These are phyloP conservation scores for Carex scoparia DNA, from an alignment of 176 grass and related monocot species.

Conservation along the genomic window DNA sequence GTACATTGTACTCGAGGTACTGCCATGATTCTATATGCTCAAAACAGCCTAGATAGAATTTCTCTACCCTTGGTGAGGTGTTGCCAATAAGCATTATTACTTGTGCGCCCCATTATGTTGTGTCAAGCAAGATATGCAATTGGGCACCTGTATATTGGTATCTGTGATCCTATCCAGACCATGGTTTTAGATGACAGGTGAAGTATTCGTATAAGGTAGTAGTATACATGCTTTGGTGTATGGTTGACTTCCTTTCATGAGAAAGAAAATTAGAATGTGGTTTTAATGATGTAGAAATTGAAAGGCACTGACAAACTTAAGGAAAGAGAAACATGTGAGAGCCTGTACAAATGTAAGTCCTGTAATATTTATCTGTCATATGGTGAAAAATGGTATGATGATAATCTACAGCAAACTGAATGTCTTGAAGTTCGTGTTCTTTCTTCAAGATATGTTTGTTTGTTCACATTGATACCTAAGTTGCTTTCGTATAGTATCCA, in stretches of 20 bases:
- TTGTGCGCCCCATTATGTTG: neutral
- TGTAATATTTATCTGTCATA: neutral
- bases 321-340: neutral
- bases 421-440: neutral
- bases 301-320: neutral
- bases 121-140: neutral
- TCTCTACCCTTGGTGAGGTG: too few species aligned
- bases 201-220: too few species aligned
- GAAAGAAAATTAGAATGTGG: neutral
- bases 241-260: neutral
- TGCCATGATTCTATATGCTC: neutral
- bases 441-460: neutral
- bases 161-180: too few species aligned
- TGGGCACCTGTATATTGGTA: neutral
- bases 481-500: neutral
- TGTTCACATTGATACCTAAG: neutral
- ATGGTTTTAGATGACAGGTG: too few species aligned
- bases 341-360: neutral
- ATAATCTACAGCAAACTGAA: neutral
- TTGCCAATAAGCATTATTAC: neutral
- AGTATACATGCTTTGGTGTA: neutral
- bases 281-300: neutral
- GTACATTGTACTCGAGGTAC: neutral
- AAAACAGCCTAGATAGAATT: neutral
- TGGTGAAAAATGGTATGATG: neutral